These are phyloP conservation scores for Dendrocalamus sinicus DNA, from an alignment of 176 grass and related monocot species.

Conservation along the genomic window DNA sequence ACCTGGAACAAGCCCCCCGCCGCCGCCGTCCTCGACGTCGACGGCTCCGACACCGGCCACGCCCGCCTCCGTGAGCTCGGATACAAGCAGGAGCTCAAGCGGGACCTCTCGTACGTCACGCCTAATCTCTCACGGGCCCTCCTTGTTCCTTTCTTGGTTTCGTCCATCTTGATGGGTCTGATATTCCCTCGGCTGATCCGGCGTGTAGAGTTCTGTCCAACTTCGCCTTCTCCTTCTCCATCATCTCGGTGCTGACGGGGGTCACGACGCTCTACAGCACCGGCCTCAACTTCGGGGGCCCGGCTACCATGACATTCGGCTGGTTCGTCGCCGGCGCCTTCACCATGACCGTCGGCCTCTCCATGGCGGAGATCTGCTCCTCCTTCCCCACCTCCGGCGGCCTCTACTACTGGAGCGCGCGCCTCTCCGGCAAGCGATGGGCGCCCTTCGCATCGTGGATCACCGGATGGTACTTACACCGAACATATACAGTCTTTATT, in stretches of 20 bases:
- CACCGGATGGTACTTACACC: conserved; percentile 74
- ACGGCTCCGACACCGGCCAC: conserved; percentile 56
- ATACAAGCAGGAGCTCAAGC: conserved; percentile 97
- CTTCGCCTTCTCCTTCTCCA: conserved; percentile 94
- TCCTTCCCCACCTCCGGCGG: conserved; percentile 94
- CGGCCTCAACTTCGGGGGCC: conserved; percentile 74
- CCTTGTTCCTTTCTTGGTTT: background rate
- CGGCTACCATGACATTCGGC: conserved; percentile 74
- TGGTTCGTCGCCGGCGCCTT: conserved; percentile 87
- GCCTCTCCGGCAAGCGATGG: conserved; percentile 71
- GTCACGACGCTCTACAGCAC: conserved; percentile 90
- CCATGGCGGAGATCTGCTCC: conserved; percentile 97
- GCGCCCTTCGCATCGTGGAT: conserved; percentile 89
- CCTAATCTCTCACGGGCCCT: background rate
- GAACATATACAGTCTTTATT: too few species aligned
- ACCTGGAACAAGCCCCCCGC: conserved; percentile 41
- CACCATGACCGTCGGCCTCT: conserved; percentile 72
- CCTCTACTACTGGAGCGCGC: conserved; percentile 91
- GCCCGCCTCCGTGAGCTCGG: conserved; percentile 75
- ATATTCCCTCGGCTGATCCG: background rate
- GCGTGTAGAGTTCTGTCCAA: conserved; percentile 70
- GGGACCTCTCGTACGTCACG: conserved; percentile 74
- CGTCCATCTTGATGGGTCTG: background rate
- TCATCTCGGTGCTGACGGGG: conserved; percentile 94
- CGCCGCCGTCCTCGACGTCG: background rate